Evolutionary conservation across 2,329 filamentous ascomycete genomes (phyloP).

Genomic region (Paecilomyces sp.): DNA sequence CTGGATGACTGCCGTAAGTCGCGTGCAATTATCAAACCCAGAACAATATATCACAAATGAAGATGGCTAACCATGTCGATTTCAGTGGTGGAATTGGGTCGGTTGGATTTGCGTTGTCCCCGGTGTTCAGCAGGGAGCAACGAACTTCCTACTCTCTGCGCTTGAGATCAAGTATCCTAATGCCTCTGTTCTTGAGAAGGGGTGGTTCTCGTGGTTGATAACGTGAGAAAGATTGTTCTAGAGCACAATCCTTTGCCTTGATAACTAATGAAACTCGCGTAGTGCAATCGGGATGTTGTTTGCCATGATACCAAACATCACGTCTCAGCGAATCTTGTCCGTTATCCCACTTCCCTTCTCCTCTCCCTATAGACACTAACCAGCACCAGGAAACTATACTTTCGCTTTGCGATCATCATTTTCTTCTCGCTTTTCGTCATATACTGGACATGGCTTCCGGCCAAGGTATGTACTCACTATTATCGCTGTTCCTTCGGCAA

Average conservation of each 20-base stretch:
- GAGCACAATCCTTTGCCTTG: neutral
- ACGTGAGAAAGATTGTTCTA: slow-evolving; percentile 8
- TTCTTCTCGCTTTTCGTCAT: slow-evolving; percentile 28
- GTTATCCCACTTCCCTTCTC: neutral
- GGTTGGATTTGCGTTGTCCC: slow-evolving; percentile 32
- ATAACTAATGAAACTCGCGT: neutral
- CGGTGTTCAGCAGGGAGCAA: slow-evolving; percentile 33
- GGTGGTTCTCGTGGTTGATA: slow-evolving; percentile 33
- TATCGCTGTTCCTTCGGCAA: neutral
- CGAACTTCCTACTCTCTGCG: slow-evolving; percentile 34
- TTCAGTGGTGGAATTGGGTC: slow-evolving; percentile 32
- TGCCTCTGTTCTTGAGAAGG: slow-evolving; percentile 21
- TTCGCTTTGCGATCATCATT: slow-evolving; percentile 30
- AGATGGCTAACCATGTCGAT: neutral
- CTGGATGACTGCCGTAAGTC: slow-evolving; percentile 29
- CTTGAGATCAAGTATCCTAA: slow-evolving; percentile 32
- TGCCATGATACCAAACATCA: slow-evolving; percentile 30
- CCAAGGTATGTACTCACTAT: slow-evolving; percentile 7
- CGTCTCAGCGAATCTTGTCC: slow-evolving; percentile 23
- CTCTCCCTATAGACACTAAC: neutral
- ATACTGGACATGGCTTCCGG: slow-evolving; percentile 35
- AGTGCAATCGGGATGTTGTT: slow-evolving; percentile 26
- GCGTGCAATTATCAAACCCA: neutral
- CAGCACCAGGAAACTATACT: slow-evolving; percentile 19
- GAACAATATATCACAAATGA: neutral